Conservation (phyloP, 208 protist species). For the Vickermania ingenoplastis region DNA sequence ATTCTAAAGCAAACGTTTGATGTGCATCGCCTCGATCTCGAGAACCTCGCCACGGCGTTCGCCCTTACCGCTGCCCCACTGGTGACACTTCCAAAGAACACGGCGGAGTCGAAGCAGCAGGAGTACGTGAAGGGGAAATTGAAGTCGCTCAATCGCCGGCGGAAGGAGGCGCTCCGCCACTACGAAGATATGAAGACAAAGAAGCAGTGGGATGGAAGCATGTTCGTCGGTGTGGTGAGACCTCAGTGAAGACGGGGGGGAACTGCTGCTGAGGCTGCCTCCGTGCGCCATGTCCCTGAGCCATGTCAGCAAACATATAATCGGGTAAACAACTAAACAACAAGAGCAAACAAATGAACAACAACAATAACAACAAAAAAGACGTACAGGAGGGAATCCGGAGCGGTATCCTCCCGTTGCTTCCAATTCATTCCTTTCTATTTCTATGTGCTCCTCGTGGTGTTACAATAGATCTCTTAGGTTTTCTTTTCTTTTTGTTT, state of each 20-base stretch:
- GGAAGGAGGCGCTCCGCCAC: slow-evolving; percentile 46
- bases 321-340: too few species aligned
- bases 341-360: background rate
- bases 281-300: background rate
- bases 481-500: too few species aligned
- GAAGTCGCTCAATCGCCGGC: slow-evolving; percentile 72
- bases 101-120: slow-evolving; percentile 44
- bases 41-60: slow-evolving; percentile 88
- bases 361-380: slow-evolving; percentile 3
- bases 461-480: too few species aligned
- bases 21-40: slow-evolving; percentile 84
- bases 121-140: slow-evolving; percentile 86
- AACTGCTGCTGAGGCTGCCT: background rate
- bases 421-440: too few species aligned
- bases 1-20: slow-evolving; percentile 91
- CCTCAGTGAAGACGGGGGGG: background rate
- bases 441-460: too few species aligned
- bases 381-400: background rate
- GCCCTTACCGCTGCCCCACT: slow-evolving; percentile 81
- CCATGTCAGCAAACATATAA: background rate
- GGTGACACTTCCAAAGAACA: slow-evolving; percentile 68
- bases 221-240: slow-evolving; percentile 44
- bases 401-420: too few species aligned
- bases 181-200: slow-evolving; percentile 80
- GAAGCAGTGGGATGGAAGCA: slow-evolving; percentile 69